Conservation (phyloP, 1,284 basidiomycete species). For the Inonotus hispidus region DNA sequence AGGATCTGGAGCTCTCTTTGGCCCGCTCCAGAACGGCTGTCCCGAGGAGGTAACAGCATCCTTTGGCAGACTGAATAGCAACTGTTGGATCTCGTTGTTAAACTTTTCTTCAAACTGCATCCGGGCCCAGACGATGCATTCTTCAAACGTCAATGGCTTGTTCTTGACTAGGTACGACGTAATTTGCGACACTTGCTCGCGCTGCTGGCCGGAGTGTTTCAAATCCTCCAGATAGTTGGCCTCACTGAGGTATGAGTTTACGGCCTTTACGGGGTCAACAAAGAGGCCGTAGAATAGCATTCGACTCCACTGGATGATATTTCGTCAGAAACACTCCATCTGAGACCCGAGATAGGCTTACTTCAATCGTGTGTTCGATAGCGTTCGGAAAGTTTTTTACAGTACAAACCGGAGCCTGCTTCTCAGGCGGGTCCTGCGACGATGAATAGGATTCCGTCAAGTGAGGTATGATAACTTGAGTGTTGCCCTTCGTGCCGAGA, state of each 20-base stretch:
- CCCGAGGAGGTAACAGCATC: slow-evolving; percentile 88
- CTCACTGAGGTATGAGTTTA: slow-evolving; percentile 96
- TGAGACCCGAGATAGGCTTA: slow-evolving; percentile 27
- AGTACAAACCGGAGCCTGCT: slow-evolving; percentile 96
- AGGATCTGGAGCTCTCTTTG: slow-evolving; percentile 96
- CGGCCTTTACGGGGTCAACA: slow-evolving; percentile 90
- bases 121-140: slow-evolving; percentile 97
- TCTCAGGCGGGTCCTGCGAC: slow-evolving; percentile 98
- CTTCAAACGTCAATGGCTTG: slow-evolving; percentile 93
- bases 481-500: slow-evolving; percentile 97
- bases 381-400: slow-evolving; percentile 99
- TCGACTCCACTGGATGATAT: slow-evolving; percentile 74
- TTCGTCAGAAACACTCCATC: not conserved
- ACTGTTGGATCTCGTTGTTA: slow-evolving; percentile 89
- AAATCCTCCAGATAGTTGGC: slow-evolving; percentile 93
- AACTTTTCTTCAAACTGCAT: slow-evolving; percentile 95
- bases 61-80: slow-evolving; percentile 92
- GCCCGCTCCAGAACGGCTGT: slow-evolving; percentile 96
- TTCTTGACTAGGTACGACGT: slow-evolving; percentile 87
- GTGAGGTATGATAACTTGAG: slow-evolving; percentile 94
- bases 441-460: slow-evolving; percentile 97
- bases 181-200: slow-evolving; percentile 89
- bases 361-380: slow-evolving; percentile 98
- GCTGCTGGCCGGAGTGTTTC: slow-evolving; percentile 86
- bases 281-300: slow-evolving; percentile 92